Evolutionary conservation across 495 filamentous ascomycete species (phyloP).

Genomic region (Ascodesmis nigricans): DNA sequence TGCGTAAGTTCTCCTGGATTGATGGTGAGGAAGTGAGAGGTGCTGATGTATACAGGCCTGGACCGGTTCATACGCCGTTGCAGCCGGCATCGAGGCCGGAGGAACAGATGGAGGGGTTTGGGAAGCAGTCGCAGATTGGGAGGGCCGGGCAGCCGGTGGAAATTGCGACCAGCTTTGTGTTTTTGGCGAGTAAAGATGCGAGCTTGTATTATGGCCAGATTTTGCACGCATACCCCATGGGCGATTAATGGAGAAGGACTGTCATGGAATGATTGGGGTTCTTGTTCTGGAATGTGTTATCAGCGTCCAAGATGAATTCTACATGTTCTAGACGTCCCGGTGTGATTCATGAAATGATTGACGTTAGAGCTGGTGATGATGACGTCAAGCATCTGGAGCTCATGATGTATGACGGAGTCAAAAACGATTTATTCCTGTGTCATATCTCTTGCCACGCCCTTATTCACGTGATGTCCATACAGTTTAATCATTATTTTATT

Average conservation of each 20-base stretch:
- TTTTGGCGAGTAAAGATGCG: slow-evolving; percentile 34
- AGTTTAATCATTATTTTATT: too few relatives aligned
- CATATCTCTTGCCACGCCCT: too few relatives aligned
- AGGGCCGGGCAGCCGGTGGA: slow-evolving; percentile 39
- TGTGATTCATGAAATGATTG: too few relatives aligned
- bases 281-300: too few relatives aligned
- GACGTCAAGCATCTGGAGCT: too few relatives aligned
- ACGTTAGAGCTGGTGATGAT: too few relatives aligned
- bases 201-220: slow-evolving; percentile 35
- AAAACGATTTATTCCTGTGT: too few relatives aligned
- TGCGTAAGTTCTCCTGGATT: slow-evolving; percentile 24
- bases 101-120: slow-evolving; percentile 34
- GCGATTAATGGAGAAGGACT: slow-evolving; percentile 16
- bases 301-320: too few relatives aligned
- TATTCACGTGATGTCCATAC: too few relatives aligned
- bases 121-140: slow-evolving; percentile 26
- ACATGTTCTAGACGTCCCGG: too few relatives aligned
- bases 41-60: slow-evolving; percentile 23
- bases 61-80: slow-evolving; percentile 37
- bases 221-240: slow-evolving; percentile 30
- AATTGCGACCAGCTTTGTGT: slow-evolving; percentile 40
- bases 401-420: too few relatives aligned
- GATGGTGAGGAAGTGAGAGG: neutral
- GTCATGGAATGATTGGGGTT: neutral
- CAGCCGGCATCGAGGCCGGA: slow-evolving; percentile 31